phyloP scores from a whole-genome alignment of 768 basidiomycete genomes.

The Vararia minispora region DNA sequence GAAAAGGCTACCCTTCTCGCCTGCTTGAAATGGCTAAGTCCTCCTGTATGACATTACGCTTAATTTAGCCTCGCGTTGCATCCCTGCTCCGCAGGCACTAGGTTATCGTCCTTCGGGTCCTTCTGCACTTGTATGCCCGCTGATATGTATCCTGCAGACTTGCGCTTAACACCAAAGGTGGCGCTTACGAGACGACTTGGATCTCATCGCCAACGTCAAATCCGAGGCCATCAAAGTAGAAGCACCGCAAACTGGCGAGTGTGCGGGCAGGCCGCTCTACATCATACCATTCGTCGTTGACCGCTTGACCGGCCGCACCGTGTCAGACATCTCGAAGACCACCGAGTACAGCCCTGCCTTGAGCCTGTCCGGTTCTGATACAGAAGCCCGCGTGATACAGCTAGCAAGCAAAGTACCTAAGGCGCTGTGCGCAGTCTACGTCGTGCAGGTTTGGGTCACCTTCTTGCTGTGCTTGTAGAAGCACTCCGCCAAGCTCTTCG shows the following conservation, averaged over 20 bases:
- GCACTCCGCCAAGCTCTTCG: conserved; percentile 24
- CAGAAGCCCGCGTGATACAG: conserved; percentile 15
- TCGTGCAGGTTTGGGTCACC: conserved; percentile 4
- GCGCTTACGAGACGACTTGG: conserved; percentile 30
- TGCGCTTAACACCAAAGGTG: conserved; percentile 24
- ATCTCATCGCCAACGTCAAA: conserved; percentile 34
- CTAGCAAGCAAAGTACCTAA: conserved; percentile 12
- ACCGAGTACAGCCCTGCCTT: conserved; percentile 22
- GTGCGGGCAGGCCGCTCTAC: conserved; percentile 14
- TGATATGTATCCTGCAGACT: conserved; percentile 20
- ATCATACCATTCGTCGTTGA: conserved; percentile 21
- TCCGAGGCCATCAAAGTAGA: conserved; percentile 20
- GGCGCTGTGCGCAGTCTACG: not conserved
- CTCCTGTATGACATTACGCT: no score
- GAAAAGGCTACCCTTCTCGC: no score
- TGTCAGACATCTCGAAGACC: conserved; percentile 19
- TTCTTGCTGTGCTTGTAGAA: conserved; percentile 20
- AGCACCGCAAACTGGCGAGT: conserved; percentile 20
- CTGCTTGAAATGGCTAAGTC: no score
- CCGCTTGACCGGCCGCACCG: conserved; percentile 12
- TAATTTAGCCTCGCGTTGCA: no score
- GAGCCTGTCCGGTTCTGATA: conserved; percentile 22
- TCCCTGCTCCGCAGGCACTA: no score
- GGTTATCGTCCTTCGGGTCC: no score
- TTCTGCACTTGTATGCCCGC: no score